These are phyloP conservation scores for Oryza brachyantha DNA, from an alignment of 176 grass and related monocot species.

Conservation along the genomic window DNA sequence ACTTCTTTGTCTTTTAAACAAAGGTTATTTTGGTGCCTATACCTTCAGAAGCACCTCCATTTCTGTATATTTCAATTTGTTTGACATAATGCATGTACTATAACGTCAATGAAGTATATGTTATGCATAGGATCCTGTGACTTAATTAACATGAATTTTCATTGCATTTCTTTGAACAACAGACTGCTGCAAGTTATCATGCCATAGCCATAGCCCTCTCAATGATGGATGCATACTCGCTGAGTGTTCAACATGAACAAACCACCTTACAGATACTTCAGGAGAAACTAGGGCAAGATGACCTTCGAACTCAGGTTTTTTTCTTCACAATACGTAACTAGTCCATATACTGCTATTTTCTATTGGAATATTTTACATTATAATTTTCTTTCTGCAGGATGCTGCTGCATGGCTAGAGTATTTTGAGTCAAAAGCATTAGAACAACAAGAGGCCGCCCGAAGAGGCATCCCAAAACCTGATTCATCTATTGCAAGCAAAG, in stretches of 20 bases:
- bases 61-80: conserved; percentile 6
- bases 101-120: not conserved
- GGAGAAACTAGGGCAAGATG: conserved; percentile 88
- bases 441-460: conserved; percentile 86
- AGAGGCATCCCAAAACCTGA: conserved; percentile 98
- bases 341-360: conserved; percentile 13
- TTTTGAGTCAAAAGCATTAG: conserved; percentile 93
- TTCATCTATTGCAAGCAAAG: conserved; percentile 98
- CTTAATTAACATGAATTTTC: conserved; percentile 30
- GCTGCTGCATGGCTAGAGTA: conserved; percentile 96
- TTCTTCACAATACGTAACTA: conserved; percentile 5
- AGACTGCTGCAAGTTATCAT: conserved; percentile 99
- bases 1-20: conserved; percentile 16
- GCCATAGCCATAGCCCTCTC: conserved; percentile 99
- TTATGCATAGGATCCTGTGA: conserved; percentile 15
- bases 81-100: conserved; percentile 16
- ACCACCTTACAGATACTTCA: conserved; percentile 97
- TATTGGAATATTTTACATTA: conserved; percentile 22
- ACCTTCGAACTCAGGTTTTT: conserved; percentile 95
- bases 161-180: conserved; percentile 26
- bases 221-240: conserved; percentile 94
- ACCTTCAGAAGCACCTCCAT: not conserved
- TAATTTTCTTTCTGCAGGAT: conserved; percentile 58
- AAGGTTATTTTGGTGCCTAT: not conserved
- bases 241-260: conserved; percentile 97